A percentile compares a stretch with the other conserved stretches of the same genome.
Conservation (phyloP, 2,329 filamentous ascomycete species). For the Davidsoniella eucalypti region DNA sequence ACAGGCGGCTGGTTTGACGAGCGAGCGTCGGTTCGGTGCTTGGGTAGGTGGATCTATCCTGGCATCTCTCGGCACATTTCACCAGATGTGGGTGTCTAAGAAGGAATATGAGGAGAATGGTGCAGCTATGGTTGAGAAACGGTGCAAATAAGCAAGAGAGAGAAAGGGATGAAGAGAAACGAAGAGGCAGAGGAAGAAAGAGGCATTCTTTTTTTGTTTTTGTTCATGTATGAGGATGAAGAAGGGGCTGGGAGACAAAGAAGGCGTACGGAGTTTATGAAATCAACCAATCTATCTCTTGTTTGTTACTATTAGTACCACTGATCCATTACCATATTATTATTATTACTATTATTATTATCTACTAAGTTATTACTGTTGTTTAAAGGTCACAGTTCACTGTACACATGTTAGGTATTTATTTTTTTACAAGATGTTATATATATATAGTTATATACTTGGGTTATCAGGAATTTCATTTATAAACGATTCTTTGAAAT, state of each 20-base stretch:
- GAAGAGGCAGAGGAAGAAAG: neutral
- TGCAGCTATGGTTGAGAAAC: slow-evolving; percentile 77
- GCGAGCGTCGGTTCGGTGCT: slow-evolving; percentile 77
- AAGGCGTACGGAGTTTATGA: slow-evolving; percentile 4
- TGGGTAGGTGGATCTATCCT: slow-evolving; percentile 97
- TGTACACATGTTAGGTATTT: no score
- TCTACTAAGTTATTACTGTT: no score
- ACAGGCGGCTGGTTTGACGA: slow-evolving; percentile 69
- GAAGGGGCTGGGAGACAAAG: slow-evolving; percentile 4
- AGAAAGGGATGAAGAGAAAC: neutral
- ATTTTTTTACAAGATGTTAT: no score
- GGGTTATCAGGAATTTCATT: no score
- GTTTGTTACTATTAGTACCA: neutral
- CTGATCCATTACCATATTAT: neutral
- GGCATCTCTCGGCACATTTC: slow-evolving; percentile 88
- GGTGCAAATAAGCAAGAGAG: slow-evolving; percentile 54
- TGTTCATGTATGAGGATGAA: neutral
- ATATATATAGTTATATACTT: no score
- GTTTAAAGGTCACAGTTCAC: no score
- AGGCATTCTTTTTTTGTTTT: no score
- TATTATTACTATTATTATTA: neutral
- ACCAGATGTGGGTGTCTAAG: slow-evolving; percentile 97
- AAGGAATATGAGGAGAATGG: slow-evolving; percentile 98
- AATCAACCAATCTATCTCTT: neutral
- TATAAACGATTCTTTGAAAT: no score